Evolutionary conservation across 345 rosid species (phyloP), one percentile per base, ranked within the genome.

Genomic region (Noccaea caerulescens): DNA sequence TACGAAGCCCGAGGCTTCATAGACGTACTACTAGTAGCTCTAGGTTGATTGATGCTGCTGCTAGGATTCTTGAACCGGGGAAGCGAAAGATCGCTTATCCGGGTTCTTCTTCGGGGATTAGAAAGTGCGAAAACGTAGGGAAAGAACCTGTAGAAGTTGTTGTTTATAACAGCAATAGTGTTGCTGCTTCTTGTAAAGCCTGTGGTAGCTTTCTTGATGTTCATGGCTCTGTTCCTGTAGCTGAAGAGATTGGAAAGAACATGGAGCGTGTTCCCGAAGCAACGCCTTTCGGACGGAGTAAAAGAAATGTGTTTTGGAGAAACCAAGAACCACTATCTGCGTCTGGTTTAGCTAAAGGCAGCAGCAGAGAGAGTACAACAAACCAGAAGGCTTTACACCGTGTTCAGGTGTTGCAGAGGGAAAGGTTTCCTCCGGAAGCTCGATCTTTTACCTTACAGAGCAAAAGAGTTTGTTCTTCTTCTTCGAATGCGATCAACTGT

Each of bases 41-140:
- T 64, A 84, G 95, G 81, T 80, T 94, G 74, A 82, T 94, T 41
- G 90, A 82, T 80, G 97, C 87, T 4, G 99, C 99, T 58, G 43
- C 89, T 68, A 88, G 81, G 74, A 94, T 94, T 75, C 79, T 94
- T 42, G 99, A 94, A 72, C 97, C 97, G 0, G 94, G 98, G 20
- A 87, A 86, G 54, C 80, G 61, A 69, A 86, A 85, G 77, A 81
- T 91, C 63, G 76, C 84, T 33, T 88, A 77, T 72, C 67, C 90
- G 66, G 70, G 0, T 16, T 16, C 18, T 46, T 70, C 89, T 11
- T 23, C 13, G 3, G 72, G 69, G 13, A 50, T 52, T 77, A 38
- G 49, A 43, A 33, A 78, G 18, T 68, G 14, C 8, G 76, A 72
- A 30, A 81, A 68, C 49, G 73, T 61, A 30, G 73, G 55, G 53